Conservation (phyloP, 441 rosid species). For the Pelargonium myrrhifolium region DNA sequence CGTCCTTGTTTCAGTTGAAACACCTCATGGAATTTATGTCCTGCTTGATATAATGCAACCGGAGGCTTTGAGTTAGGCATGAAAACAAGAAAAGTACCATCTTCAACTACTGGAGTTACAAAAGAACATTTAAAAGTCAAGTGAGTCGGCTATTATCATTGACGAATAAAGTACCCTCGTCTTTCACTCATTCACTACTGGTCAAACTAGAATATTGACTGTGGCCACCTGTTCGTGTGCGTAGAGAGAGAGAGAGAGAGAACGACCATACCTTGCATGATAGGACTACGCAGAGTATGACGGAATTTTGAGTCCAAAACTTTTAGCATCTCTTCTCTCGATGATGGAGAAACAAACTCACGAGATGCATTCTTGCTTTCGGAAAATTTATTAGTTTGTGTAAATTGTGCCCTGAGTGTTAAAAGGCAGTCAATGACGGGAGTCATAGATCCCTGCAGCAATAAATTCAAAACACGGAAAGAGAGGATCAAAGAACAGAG, state of each 20-base stretch:
- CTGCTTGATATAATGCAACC: constrained; percentile 3
- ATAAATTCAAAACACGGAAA: constrained; percentile 6
- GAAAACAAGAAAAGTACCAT: constrained; percentile 1
- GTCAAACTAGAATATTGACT: too few species aligned
- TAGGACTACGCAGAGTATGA: not conserved
- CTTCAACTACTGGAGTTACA: constrained; percentile 33
- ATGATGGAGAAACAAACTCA: constrained; percentile 12
- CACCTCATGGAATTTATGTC: constrained; percentile 55
- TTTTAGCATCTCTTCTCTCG: not conserved
- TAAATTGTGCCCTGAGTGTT: constrained; percentile 49
- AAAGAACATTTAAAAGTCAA: not conserved
- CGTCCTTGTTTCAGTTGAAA: constrained; percentile 67
- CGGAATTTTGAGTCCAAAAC: constrained; percentile 1
- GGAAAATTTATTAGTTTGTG: constrained; percentile 17
- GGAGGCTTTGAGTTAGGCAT: not conserved
- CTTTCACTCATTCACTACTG: too few species aligned
- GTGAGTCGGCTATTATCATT: too few species aligned
- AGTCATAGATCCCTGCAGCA: constrained; percentile 58
- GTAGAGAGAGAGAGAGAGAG: too few species aligned
- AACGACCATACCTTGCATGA: not conserved
- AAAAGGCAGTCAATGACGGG: constrained; percentile 69
- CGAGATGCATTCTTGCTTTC: constrained; percentile 23
- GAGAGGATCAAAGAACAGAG: not conserved
- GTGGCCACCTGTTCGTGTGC: too few species aligned
- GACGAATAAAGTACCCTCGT: too few species aligned